Evolutionary conservation across 1,284 basidiomycete species (phyloP).

Genomic region (Pseudozyma sp.): DNA sequence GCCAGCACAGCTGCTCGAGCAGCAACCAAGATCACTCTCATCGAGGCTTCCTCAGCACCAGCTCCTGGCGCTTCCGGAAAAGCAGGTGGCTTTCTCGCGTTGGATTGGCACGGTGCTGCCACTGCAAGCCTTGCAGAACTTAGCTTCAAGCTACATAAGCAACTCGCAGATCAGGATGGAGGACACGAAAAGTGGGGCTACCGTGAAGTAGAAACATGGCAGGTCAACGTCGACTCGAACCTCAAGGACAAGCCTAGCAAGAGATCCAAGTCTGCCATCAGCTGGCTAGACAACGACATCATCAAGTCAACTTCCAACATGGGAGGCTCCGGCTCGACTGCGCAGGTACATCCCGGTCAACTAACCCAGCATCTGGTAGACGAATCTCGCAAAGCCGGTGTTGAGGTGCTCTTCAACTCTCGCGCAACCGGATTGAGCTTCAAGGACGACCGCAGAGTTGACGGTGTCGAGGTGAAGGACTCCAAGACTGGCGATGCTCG

Average conservation of each 20-base stretch:
- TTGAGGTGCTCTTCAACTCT: conserved; percentile 69
- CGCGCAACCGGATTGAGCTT: conserved; percentile 56
- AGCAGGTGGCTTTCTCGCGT: conserved; percentile 89
- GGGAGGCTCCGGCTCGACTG: conserved; percentile 73
- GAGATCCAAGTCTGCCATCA: conserved; percentile 36
- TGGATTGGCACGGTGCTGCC: conserved; percentile 75
- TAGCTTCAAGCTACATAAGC: conserved; percentile 83
- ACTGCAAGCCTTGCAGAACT: conserved; percentile 76
- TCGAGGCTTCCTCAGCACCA: conserved; percentile 78
- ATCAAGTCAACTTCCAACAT: conserved; percentile 63
- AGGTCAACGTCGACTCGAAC: conserved; percentile 53
- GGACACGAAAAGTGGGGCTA: conserved; percentile 86
- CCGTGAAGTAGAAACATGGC: conserved; percentile 74
- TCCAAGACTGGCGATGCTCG: conserved; percentile 18
- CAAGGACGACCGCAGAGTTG: conserved; percentile 31
- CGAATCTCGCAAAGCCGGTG: conserved; percentile 70
- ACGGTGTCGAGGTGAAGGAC: conserved; percentile 34
- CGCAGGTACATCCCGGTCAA: conserved; percentile 83
- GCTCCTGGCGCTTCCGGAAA: conserved; percentile 83
- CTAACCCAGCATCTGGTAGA: conserved; percentile 83
- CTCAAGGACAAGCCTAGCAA: conserved; percentile 34
- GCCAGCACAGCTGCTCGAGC: conserved; percentile 23
- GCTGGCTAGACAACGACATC: conserved; percentile 67
- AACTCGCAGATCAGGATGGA: conserved; percentile 78
- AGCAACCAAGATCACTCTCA: conserved; percentile 71